Percentiles rank a stretch among this genome's conserved stretches.
Conservation (phyloP, 164 flowering plant species). For the Kingdonia uniflora region DNA sequence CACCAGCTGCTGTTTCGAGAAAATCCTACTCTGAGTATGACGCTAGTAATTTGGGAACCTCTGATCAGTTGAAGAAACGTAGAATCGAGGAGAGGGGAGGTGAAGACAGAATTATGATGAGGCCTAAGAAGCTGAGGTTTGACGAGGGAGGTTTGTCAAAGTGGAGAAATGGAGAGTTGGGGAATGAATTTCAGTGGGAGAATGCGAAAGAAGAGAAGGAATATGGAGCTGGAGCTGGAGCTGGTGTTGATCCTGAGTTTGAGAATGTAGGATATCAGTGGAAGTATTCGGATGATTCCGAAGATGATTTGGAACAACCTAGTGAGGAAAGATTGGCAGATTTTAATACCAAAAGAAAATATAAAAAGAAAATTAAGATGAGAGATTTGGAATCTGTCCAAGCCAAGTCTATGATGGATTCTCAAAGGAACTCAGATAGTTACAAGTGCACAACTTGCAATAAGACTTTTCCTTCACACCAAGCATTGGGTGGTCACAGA, state of each 20-base stretch:
- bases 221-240: too few relatives aligned
- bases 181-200: too few relatives aligned
- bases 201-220: background rate
- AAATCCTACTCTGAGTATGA: too few relatives aligned
- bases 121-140: too few relatives aligned
- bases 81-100: too few relatives aligned
- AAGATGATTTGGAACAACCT: background rate
- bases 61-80: too few relatives aligned
- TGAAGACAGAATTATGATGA: too few relatives aligned
- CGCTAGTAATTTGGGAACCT: too few relatives aligned
- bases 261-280: background rate
- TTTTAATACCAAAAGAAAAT: too few relatives aligned
- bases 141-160: too few relatives aligned
- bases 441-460: constrained; percentile 37
- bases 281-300: background rate
- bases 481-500: constrained; percentile 69
- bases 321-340: background rate
- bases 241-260: background rate
- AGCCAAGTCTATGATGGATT: background rate
- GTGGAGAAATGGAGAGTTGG: too few relatives aligned
- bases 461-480: constrained; percentile 38
- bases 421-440: constrained; percentile 32
- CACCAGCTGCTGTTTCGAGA: too few relatives aligned
- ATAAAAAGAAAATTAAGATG: constrained; percentile 19
- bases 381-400: constrained; percentile 16